Conservation (phyloP, 2,329 filamentous ascomycete genomes). For the Curvularia lunata region DNA sequence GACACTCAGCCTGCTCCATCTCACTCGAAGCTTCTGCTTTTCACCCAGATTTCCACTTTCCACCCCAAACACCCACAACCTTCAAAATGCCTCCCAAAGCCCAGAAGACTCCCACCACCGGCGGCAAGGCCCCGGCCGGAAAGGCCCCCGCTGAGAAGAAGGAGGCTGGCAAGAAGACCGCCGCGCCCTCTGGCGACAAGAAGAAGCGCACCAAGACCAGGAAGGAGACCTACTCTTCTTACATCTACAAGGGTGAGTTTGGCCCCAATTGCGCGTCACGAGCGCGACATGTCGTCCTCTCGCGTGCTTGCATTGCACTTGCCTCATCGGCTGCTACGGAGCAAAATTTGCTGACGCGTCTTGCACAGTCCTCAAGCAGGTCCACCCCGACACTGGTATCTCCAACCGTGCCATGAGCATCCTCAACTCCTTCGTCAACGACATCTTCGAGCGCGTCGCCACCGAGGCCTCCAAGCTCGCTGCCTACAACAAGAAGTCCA, state of each 20-base stretch:
- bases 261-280: conserved; percentile 16
- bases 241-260: conserved; percentile 98
- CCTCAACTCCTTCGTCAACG: conserved; percentile 99
- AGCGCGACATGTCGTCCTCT: conserved; percentile 8
- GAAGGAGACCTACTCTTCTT: conserved; percentile 99
- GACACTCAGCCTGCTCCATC: conserved; percentile 32
- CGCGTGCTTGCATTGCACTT: background rate
- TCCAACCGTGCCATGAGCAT: conserved; percentile 99
- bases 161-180: conserved; percentile 99
- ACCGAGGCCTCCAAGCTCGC: conserved; percentile 99
- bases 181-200: conserved; percentile 92
- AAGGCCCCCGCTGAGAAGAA: conserved; percentile 95
- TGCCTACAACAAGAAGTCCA: conserved; percentile 99
- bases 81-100: conserved; percentile 94
- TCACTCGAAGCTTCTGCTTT: conserved; percentile 21
- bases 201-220: conserved; percentile 99
- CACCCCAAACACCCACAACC: conserved; percentile 15
- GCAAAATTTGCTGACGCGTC: conserved; percentile 47
- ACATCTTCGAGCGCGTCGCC: conserved; percentile 99
- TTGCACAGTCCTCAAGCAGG: conserved; percentile 91
- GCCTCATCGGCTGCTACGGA: conserved; percentile 3
- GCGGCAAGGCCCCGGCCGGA: conserved; percentile 86
- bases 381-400: conserved; percentile 99
- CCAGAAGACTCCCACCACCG: conserved; percentile 94
- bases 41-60: conserved; percentile 19